Base-by-base conservation (phyloP, 2,329 filamentous ascomycete species). In the Aspergillus nomiae region DNA sequence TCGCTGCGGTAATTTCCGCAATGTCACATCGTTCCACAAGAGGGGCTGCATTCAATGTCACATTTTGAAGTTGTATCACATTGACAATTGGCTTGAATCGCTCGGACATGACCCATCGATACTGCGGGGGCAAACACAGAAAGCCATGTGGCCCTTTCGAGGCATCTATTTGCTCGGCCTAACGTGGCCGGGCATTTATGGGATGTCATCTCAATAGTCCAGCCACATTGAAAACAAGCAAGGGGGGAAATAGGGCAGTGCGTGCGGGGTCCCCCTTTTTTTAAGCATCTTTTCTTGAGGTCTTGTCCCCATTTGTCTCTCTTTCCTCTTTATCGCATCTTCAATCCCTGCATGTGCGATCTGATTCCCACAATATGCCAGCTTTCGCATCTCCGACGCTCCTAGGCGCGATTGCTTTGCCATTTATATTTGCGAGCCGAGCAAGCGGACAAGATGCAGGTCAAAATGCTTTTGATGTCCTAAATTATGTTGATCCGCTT, bases 401-500 rank as follows among this genome's bases (percentile, higher is more conserved):
- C n/a, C 12, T 24, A 11, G 21, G 24, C 2, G 30, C 30, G 12
- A 36, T 54, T 19, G 28, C 30, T 24, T 24, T 54, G 10, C 3
- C 51, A 14, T 32, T 36, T n/a, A 6, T 36, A 6, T 32, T 54
- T 34, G n/a, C 19, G 6, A 26, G 32, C 21, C 21, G 5, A 26
- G 6, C 21, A 38, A 26, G 7, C 7, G 51, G 10, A 26, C 16
- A 48, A 38, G 8, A 51, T 19, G 4, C 28, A 4, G 26, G 16
- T 2, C 4, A 32, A 50, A 30, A 51, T 51, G 28, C 8, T 16
- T 71, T 69, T 45, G 76, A 82, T 65, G 71, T 78, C 6, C 70
- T 83, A 34, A 68, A 78, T 48, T 80, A 78, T 68, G 72, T 83
- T 28, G 75, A 87, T 70, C 85, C 84, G 10, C 76, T 87, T 7